A percentile compares a stretch with the other conserved stretches of the same genome.
phyloP scores from a whole-genome alignment of 1,284 basidiomycete species.

The Inonotus obliquus region DNA sequence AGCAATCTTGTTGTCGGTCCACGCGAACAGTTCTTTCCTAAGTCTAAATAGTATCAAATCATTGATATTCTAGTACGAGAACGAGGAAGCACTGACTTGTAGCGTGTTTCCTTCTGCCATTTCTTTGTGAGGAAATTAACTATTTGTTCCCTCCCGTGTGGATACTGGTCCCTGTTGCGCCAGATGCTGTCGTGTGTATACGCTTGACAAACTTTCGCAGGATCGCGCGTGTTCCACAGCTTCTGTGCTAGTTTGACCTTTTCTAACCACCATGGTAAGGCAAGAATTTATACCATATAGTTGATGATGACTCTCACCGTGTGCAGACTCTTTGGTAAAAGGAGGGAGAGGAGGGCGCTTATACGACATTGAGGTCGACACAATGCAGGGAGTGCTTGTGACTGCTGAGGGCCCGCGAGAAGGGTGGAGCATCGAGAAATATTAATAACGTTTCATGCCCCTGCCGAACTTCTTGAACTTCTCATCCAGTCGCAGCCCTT shows the following conservation, averaged over 20 bases:
- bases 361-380: neutral
- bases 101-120: slow-evolving; percentile 47
- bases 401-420: neutral
- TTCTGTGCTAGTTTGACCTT: slow-evolving; percentile 19
- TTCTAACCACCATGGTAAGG: neutral
- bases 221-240: slow-evolving; percentile 19
- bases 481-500: neutral
- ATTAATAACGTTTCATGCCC: neutral
- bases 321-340: slow-evolving; percentile 17
- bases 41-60: slow-evolving; percentile 30
- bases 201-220: slow-evolving; percentile 33
- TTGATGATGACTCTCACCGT: slow-evolving; percentile 1
- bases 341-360: slow-evolving; percentile 16
- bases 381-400: neutral
- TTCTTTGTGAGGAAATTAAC: slow-evolving; percentile 48
- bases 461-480: neutral
- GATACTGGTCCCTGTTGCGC: slow-evolving; percentile 55
- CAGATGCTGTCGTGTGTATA: slow-evolving; percentile 55
- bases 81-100: slow-evolving; percentile 20
- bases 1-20: slow-evolving; percentile 53
- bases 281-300: neutral
- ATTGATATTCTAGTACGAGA: neutral
- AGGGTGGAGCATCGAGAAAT: neutral
- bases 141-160: slow-evolving; percentile 44
- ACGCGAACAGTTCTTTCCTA: slow-evolving; percentile 55